Percentiles rank a stretch among this genome's conserved stretches.
Conservation (phyloP, 169 alveolate species). For the Fabrea salina region DNA sequence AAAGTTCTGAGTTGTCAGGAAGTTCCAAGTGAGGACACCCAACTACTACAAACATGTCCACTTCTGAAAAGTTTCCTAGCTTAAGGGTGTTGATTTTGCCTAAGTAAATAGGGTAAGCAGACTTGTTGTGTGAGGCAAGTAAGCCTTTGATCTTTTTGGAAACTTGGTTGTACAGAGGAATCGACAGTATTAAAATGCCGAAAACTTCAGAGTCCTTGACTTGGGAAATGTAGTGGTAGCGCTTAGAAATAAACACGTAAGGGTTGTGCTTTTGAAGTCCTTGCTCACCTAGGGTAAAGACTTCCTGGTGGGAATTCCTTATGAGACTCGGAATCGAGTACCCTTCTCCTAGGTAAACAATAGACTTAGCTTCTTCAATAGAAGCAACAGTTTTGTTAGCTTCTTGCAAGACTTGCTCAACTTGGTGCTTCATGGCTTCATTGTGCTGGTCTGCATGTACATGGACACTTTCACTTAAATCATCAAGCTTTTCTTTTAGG, state of each 20-base stretch:
- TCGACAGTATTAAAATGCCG: conserved; percentile 11
- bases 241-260: background rate
- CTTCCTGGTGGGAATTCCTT: background rate
- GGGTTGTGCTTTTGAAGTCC: background rate
- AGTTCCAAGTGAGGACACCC: background rate
- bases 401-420: background rate
- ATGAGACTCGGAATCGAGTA: background rate
- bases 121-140: background rate
- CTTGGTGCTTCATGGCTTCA: background rate
- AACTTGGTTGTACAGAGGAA: background rate
- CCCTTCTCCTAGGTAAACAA: conserved; percentile 1
- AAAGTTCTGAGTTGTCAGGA: conserved; percentile 20
- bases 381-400: background rate
- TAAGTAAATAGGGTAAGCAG: conserved; percentile 8
- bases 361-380: background rate
- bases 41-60: conserved; percentile 13
- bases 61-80: conserved; percentile 3
- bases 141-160: background rate
- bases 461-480: background rate
- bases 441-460: background rate
- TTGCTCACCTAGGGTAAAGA: background rate
- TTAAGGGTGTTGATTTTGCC: conserved; percentile 13
- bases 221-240: background rate
- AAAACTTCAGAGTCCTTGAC: conserved; percentile 4
- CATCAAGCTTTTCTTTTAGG: no score